A percentile compares a stretch with the other conserved stretches of the same genome.
Evolutionary conservation across 208 protist genomes (phyloP).

Genomic region (Trypanosoma mega): DNA sequence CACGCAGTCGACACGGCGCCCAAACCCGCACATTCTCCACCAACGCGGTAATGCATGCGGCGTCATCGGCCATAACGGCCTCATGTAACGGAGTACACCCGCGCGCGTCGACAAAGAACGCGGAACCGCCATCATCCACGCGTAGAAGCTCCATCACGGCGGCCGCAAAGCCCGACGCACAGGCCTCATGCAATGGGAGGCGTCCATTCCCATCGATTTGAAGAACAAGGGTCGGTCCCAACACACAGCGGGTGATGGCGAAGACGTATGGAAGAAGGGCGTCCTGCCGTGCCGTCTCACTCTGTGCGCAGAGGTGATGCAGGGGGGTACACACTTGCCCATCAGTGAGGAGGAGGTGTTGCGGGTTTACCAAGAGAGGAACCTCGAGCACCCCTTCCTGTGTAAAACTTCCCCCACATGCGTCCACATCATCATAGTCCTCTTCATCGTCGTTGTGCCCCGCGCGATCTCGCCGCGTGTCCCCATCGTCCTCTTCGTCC

Average conservation of each 20-base stretch:
- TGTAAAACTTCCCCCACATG: too few species aligned
- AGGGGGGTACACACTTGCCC: constrained; percentile 42
- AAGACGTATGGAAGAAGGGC: constrained; percentile 40
- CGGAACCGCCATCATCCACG: constrained; percentile 21
- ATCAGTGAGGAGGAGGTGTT: constrained; percentile 48
- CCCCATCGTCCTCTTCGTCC: too few species aligned
- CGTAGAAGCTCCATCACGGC: constrained; percentile 39
- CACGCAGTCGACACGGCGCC: constrained; percentile 16
- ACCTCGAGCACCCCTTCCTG: background rate
- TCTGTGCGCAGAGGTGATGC: constrained; percentile 57
- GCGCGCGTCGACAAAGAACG: constrained; percentile 41
- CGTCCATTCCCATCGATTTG: constrained; percentile 45
- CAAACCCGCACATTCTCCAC: constrained; percentile 2
- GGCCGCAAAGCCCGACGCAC: constrained; percentile 38
- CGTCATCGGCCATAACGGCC: constrained; percentile 20
- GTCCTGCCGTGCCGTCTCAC: constrained; percentile 29
- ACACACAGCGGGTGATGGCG: constrained; percentile 17
- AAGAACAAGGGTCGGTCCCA: constrained; percentile 21
- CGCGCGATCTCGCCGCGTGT: too few species aligned
- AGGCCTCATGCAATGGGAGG: constrained; percentile 60
- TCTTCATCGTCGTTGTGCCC: too few species aligned
- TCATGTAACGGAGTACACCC: constrained; percentile 64
- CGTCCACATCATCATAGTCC: too few species aligned
- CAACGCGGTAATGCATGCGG: constrained; percentile 7
- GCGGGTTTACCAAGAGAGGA: constrained; percentile 19